Evolutionary conservation across 805 yeast genomes (phyloP).

Genomic region (Yarrowia sp.): DNA sequence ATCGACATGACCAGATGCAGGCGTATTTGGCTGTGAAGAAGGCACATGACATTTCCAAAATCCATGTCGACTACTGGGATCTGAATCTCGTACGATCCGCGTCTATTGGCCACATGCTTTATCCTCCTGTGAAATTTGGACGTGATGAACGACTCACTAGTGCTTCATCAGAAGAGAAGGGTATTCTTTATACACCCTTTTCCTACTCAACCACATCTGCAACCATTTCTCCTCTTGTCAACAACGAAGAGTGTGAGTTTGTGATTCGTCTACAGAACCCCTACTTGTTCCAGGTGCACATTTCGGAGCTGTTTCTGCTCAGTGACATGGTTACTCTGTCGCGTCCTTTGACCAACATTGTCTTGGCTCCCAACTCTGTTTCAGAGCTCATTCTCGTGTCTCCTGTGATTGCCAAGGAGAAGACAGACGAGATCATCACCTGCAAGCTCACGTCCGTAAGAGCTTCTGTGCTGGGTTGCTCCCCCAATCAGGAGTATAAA

Average conservation of each 20-base stretch:
- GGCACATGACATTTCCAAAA: slow-evolving; percentile 28
- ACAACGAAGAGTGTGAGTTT: slow-evolving; percentile 62
- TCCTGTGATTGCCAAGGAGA: slow-evolving; percentile 47
- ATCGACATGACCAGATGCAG: slow-evolving; percentile 54
- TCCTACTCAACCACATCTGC: neutral
- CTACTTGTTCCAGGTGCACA: slow-evolving; percentile 65
- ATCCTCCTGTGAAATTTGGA: slow-evolving; percentile 23
- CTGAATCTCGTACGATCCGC: slow-evolving; percentile 57
- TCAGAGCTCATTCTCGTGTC: slow-evolving; percentile 31
- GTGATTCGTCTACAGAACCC: slow-evolving; percentile 69
- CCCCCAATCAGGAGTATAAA: neutral
- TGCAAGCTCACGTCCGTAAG: slow-evolving; percentile 45
- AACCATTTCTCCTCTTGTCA: slow-evolving; percentile 40
- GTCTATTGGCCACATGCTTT: slow-evolving; percentile 24
- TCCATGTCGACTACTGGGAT: slow-evolving; percentile 61
- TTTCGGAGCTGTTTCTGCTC: slow-evolving; percentile 41
- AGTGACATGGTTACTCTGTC: slow-evolving; percentile 31
- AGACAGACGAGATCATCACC: slow-evolving; percentile 46
- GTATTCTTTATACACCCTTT: slow-evolving; percentile 28
- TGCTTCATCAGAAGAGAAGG: slow-evolving; percentile 23
- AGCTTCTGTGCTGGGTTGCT: slow-evolving; percentile 25
- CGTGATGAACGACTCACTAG: neutral
- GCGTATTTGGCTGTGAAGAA: slow-evolving; percentile 40
- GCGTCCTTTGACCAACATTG: slow-evolving; percentile 30
- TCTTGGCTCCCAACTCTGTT: slow-evolving; percentile 33